phyloP scores from a whole-genome alignment of 495 filamentous ascomycete species.

The Neurospora sp. region DNA sequence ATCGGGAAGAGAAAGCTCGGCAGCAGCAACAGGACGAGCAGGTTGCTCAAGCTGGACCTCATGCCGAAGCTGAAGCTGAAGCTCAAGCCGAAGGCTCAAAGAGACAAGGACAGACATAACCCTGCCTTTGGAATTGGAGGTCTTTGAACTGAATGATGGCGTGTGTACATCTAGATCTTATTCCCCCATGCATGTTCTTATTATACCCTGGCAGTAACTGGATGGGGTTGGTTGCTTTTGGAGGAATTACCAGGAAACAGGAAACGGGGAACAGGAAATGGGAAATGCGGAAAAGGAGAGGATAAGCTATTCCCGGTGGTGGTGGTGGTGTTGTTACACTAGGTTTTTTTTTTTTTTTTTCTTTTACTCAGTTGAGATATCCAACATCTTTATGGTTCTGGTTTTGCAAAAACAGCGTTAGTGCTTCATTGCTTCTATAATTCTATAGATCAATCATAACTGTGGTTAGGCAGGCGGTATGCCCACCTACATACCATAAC shows the following conservation, averaged over 20 bases:
- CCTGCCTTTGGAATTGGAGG: background rate
- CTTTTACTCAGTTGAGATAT: background rate
- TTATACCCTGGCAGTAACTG: background rate
- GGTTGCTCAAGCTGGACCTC: background rate
- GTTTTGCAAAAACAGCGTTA: background rate
- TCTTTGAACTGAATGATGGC: background rate
- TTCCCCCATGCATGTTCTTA: background rate
- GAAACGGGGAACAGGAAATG: background rate
- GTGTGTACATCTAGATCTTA: background rate
- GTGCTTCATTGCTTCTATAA: background rate
- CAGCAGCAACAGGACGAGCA: background rate
- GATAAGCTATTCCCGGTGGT: too few relatives aligned
- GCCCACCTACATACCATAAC: too few relatives aligned
- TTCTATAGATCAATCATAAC: too few relatives aligned
- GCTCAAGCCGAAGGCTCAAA: background rate
- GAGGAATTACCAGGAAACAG: background rate
- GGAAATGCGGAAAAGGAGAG: background rate
- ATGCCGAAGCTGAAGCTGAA: background rate
- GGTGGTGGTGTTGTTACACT: background rate
- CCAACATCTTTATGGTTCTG: background rate
- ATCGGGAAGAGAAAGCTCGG: background rate
- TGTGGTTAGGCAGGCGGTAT: too few relatives aligned
- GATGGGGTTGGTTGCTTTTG: background rate
- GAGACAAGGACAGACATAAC: background rate
- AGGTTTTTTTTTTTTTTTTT: background rate